Evolutionary conservation across 2,329 filamentous ascomycete species (phyloP).

Genomic region (Botrytis cinerea): DNA sequence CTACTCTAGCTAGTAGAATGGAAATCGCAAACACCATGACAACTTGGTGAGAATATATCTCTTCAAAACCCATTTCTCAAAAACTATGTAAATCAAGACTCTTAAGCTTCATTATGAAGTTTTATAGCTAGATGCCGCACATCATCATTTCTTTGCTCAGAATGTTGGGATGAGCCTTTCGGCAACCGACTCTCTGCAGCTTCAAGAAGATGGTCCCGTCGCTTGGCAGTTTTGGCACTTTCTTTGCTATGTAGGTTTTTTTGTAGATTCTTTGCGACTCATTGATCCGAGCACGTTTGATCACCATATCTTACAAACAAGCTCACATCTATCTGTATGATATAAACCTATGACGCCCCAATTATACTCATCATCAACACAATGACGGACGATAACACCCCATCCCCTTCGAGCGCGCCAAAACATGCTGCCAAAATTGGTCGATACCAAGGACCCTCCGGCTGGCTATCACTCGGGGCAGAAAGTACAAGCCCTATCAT

Average conservation of each 20-base stretch:
- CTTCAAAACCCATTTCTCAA: not conserved
- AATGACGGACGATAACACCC: constrained; percentile 14
- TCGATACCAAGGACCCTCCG: constrained; percentile 27
- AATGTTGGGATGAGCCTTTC: not conserved
- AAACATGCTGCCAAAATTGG: constrained; percentile 5
- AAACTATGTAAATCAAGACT: not conserved
- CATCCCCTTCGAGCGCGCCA: constrained; percentile 10
- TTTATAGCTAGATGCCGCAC: not conserved
- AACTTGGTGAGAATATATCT: not conserved
- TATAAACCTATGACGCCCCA: not conserved
- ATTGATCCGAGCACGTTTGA: constrained; percentile 3
- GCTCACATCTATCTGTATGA: not conserved
- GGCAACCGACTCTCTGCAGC: not conserved
- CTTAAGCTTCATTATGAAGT: not conserved
- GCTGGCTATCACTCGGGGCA: constrained; percentile 35
- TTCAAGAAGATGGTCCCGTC: not conserved
- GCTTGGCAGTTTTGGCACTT: constrained; percentile 12
- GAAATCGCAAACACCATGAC: not conserved
- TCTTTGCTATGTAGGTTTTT: not conserved
- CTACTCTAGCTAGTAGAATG: not conserved
- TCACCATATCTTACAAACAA: constrained; percentile 9
- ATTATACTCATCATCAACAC: not conserved
- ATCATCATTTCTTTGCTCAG: constrained; percentile 2
- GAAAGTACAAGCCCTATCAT: constrained; percentile 40
- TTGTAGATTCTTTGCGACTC: not conserved